Evolutionary conservation across 2,329 filamentous ascomycete genomes (phyloP).

Genomic region (Aaosphaeria pasadenensis): DNA sequence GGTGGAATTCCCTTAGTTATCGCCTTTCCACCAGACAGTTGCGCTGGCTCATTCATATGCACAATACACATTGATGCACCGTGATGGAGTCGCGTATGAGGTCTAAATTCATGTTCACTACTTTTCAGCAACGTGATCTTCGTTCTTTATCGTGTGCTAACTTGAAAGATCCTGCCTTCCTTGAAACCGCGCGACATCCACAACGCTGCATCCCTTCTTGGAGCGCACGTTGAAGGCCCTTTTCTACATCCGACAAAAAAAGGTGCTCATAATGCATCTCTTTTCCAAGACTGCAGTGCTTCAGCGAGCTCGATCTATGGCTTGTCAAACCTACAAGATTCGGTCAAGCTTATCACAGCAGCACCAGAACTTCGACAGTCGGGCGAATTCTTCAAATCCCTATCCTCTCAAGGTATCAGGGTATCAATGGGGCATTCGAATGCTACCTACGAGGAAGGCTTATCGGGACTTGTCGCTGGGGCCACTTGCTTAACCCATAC

Average conservation of each 20-base stretch:
- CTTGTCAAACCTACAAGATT: slow-evolving; percentile 34
- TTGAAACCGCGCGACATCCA: slow-evolving; percentile 43
- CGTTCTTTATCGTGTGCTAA: too few species aligned
- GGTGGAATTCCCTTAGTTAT: background rate
- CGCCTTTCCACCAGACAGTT: background rate
- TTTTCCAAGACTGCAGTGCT: slow-evolving; percentile 41
- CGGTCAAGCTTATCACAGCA: slow-evolving; percentile 51
- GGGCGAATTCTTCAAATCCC: slow-evolving; percentile 38
- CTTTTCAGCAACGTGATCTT: too few species aligned
- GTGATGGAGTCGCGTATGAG: too few species aligned
- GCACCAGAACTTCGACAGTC: slow-evolving; percentile 51
- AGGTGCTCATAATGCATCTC: slow-evolving; percentile 50
- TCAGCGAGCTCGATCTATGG: slow-evolving; percentile 46
- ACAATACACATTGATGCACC: too few species aligned
- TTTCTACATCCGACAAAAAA: slow-evolving; percentile 53
- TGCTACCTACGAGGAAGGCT: slow-evolving; percentile 48
- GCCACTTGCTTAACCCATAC: slow-evolving; percentile 54
- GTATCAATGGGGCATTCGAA: slow-evolving; percentile 52
- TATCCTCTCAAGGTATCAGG: slow-evolving; percentile 41
- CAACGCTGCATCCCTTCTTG: slow-evolving; percentile 49
- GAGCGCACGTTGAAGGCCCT: slow-evolving; percentile 57
- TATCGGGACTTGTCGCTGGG: slow-evolving; percentile 45
- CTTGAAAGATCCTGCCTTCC: slow-evolving; percentile 46
- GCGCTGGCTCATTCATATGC: background rate
- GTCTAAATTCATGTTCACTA: too few species aligned